Percentiles rank a stretch among this genome's conserved stretches.
Conservation (phyloP, 176 grass and related monocot genomes). For the Oryza meyeriana region DNA sequence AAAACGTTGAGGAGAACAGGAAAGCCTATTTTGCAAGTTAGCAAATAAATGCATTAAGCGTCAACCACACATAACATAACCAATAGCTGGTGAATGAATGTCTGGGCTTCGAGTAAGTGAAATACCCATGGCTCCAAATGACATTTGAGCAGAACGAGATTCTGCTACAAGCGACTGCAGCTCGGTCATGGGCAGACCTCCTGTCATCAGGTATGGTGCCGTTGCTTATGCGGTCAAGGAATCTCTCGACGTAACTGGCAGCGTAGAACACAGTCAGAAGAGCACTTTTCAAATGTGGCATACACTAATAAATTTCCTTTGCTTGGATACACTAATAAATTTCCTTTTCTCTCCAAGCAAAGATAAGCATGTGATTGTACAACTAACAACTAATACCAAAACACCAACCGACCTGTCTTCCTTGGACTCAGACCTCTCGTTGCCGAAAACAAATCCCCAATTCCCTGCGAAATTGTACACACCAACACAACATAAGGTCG, state of each 20-base stretch:
- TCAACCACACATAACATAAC: not conserved
- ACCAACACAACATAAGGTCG: not conserved
- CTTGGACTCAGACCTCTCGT: constrained; percentile 68
- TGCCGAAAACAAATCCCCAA: constrained; percentile 96
- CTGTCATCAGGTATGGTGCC: constrained; percentile 79
- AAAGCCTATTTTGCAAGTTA: constrained; percentile 41
- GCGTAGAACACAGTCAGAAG: not conserved
- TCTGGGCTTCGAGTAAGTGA: not conserved
- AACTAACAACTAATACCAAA: not conserved
- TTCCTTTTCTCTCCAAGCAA: not conserved
- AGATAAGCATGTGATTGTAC: not conserved
- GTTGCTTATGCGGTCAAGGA: constrained; percentile 85
- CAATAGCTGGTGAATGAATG: not conserved
- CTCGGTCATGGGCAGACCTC: constrained; percentile 82
- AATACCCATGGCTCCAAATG: constrained; percentile 88
- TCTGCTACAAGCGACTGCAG: constrained; percentile 83
- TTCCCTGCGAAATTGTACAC: constrained; percentile 48
- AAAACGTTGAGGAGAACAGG: constrained; percentile 84
- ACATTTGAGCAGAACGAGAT: constrained; percentile 86
- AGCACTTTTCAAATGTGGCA: not conserved
- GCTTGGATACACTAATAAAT: no score
- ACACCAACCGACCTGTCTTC: constrained; percentile 69
- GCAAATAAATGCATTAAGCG: not conserved
- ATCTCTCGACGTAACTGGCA: constrained; percentile 72
- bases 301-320: not conserved